These are phyloP conservation scores for Capsicum baccatum DNA, from an alignment of 257 asterid species.

Conservation along the genomic window DNA sequence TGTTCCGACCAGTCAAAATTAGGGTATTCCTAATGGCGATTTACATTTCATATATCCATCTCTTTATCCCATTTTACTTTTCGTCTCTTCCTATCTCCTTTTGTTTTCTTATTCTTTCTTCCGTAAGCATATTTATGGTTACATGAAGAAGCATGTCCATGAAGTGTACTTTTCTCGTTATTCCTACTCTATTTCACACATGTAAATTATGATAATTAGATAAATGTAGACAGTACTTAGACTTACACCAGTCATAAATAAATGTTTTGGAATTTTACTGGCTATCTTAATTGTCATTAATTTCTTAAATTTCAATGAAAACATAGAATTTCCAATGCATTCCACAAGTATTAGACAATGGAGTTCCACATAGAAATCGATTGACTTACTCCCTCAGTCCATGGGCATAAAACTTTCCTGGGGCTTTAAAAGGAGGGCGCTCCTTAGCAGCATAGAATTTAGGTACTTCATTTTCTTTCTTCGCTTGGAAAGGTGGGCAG, in stretches of 20 bases:
- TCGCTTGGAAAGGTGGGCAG: conserved; percentile 63
- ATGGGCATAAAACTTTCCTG: conserved; percentile 70
- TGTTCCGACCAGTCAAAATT: neutral
- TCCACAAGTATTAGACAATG: neutral
- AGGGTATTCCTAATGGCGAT: neutral
- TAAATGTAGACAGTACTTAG: neutral
- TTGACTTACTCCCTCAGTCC: conserved; percentile 82
- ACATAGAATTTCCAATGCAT: neutral
- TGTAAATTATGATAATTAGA: neutral
- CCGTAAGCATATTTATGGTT: neutral
- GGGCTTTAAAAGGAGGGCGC: conserved; percentile 88
- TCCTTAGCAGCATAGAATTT: conserved; percentile 57
- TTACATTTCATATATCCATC: neutral
- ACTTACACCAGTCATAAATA: neutral
- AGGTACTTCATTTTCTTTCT: conserved; percentile 70
- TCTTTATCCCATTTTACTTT: conserved; percentile 13
- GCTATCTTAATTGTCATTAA: neutral
- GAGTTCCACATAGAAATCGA: neutral
- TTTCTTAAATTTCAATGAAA: conserved; percentile 8
- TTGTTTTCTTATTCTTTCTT: neutral
- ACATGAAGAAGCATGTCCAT: neutral
- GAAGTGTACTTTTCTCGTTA: neutral
- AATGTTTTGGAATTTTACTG: neutral
- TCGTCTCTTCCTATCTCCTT: neutral
- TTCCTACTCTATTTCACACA: neutral